Conservation (phyloP, 441 rosid genomes). For the Erodium texanum region DNA sequence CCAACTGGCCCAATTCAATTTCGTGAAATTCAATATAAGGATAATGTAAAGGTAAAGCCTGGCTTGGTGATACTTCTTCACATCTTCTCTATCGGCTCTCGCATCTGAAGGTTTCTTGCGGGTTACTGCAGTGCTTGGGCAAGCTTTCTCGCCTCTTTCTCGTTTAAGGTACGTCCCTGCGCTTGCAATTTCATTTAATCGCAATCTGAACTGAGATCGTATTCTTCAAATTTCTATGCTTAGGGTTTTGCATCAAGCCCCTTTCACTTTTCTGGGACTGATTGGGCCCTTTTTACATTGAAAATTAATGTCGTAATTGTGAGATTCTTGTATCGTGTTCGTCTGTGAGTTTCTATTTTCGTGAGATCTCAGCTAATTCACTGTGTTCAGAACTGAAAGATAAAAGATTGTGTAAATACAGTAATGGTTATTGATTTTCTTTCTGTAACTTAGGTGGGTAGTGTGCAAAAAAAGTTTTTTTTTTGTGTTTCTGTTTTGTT, state of each 20-base stretch:
- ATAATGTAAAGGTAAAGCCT: no score
- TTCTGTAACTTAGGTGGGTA: not conserved
- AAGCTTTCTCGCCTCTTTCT: not conserved
- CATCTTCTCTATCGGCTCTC: not conserved
- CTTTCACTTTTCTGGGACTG: not conserved
- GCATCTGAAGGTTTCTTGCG: not conserved
- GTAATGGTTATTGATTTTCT: not conserved
- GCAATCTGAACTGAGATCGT: not conserved
- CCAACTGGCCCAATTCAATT: no score
- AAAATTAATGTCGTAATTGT: not conserved
- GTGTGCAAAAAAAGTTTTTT: no score
- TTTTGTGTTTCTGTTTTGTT: no score
- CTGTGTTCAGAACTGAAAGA: not conserved
- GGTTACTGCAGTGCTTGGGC: no score
- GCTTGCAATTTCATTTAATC: not conserved
- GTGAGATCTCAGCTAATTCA: not conserved
- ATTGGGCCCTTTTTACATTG: not conserved
- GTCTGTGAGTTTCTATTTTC: not conserved
- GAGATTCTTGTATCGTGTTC: not conserved
- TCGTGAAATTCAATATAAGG: no score
- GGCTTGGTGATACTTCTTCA: not conserved
- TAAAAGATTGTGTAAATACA: not conserved
- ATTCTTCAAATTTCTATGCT: not conserved
- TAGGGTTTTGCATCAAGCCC: not conserved
- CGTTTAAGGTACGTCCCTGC: not conserved